These are phyloP conservation scores for Phytophthora gonapodyides DNA, from an alignment of 352 stramenopile genomes.

Conservation along the genomic window DNA sequence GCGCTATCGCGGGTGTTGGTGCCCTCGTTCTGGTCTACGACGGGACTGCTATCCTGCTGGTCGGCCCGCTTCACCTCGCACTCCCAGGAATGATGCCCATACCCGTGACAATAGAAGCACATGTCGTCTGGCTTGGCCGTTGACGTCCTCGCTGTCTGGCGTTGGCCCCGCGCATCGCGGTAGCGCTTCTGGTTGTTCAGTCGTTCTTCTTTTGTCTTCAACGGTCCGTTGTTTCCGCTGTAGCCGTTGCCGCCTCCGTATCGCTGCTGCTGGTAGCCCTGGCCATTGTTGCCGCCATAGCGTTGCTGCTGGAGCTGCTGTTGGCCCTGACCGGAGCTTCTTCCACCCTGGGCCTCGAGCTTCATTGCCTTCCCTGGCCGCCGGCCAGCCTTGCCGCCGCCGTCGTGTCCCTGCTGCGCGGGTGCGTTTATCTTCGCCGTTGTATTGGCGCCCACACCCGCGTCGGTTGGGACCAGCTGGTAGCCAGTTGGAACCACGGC, in stretches of 20 bases:
- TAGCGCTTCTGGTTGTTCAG: conserved; percentile 2
- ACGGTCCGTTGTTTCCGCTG: not conserved
- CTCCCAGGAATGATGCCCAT: not conserved
- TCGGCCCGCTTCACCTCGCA: not conserved
- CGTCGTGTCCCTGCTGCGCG: not conserved
- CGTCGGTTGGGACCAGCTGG: not conserved
- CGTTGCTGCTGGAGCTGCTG: too few relatives aligned
- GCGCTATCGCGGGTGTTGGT: not conserved
- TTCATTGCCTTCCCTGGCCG: too few relatives aligned
- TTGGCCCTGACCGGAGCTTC: too few relatives aligned
- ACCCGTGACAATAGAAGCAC: conserved; percentile 8
- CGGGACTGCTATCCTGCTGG: not conserved
- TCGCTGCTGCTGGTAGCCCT: too few relatives aligned
- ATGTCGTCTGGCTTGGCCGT: not conserved
- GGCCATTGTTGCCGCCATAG: too few relatives aligned
- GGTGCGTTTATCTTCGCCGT: too few relatives aligned
- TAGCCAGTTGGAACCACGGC: conserved; percentile 2
- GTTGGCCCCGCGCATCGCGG: not conserved
- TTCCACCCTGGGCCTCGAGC: too few relatives aligned
- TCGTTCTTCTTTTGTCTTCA: not conserved
- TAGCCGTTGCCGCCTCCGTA: too few relatives aligned
- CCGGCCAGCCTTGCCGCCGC: too few relatives aligned
- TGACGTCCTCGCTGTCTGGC: not conserved
- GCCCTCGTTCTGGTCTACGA: not conserved
- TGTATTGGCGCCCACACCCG: too few relatives aligned